These are phyloP conservation scores for Fennellomyces sp. DNA, from an alignment of 371 early-diverging fungal species.

Conservation along the genomic window DNA sequence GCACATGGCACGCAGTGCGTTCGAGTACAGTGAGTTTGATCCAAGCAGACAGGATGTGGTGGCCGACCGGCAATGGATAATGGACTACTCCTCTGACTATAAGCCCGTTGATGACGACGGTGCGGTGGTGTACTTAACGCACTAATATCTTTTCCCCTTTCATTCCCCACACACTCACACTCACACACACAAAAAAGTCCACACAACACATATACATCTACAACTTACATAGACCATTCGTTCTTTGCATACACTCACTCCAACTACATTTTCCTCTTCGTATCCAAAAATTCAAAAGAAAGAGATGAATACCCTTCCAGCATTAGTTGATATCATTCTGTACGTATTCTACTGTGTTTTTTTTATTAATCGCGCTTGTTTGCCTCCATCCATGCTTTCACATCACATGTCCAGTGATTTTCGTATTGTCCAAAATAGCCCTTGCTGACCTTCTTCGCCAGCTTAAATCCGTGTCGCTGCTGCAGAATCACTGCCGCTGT, in stretches of 20 bases:
- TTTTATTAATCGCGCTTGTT: not conserved
- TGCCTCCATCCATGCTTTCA: conserved; percentile 20
- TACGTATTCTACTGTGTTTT: not conserved
- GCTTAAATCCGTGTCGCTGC: conserved; percentile 33
- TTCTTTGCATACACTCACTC: not conserved
- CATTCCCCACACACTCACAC: not conserved
- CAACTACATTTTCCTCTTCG: not conserved
- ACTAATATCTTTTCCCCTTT: not conserved
- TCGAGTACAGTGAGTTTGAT: conserved; percentile 2
- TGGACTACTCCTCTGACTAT: not conserved
- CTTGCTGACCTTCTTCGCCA: conserved; percentile 21
- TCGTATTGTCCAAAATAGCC: conserved; percentile 45
- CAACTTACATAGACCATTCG: conserved; percentile 6
- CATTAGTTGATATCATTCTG: not conserved
- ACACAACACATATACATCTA: not conserved
- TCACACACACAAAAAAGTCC: not conserved
- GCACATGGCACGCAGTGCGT: conserved; percentile 25
- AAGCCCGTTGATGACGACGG: not conserved
- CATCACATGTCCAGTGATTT: conserved; percentile 18
- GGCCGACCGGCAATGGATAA: conserved; percentile 6
- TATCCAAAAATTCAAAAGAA: conserved; percentile 1
- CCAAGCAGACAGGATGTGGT: not conserved
- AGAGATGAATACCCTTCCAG: conserved; percentile 1
- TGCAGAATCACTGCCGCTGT: conserved; percentile 35
- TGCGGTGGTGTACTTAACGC: not conserved